Evolutionary conservation across 2,329 filamentous ascomycete species (phyloP).

Genomic region (Dothideomycetes sp.): DNA sequence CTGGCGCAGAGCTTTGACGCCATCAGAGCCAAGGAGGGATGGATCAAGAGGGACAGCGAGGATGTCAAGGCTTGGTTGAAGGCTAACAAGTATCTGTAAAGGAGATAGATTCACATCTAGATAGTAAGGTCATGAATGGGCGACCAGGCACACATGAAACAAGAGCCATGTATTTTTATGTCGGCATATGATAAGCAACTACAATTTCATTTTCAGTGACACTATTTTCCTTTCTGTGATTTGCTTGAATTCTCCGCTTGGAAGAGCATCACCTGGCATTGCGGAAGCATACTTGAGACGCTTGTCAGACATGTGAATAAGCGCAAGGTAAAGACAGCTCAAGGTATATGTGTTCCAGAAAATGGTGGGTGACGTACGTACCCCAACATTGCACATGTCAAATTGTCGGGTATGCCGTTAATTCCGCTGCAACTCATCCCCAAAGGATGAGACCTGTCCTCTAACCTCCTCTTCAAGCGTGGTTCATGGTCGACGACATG

Average conservation of each 20-base stretch:
- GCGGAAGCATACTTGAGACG: too few species aligned
- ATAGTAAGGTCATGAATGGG: neutral
- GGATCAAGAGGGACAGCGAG: slow-evolving; percentile 63
- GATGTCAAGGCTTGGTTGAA: slow-evolving; percentile 68
- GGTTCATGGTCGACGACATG: neutral
- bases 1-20: slow-evolving; percentile 83
- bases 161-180: too few species aligned
- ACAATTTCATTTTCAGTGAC: too few species aligned
- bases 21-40: slow-evolving; percentile 73
- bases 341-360: neutral
- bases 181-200: too few species aligned
- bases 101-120: neutral
- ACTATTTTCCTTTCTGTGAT: too few species aligned
- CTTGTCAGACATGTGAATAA: too few species aligned
- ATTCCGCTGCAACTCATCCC: neutral
- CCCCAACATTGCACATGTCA: neutral
- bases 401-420: neutral
- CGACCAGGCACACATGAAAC: neutral
- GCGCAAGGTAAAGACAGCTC: too few species aligned
- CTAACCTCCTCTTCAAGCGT: too few species aligned
- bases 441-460: neutral
- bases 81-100: slow-evolving; percentile 48
- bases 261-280: too few species aligned
- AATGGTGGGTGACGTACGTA: neutral
- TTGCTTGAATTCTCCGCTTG: too few species aligned